These are phyloP conservation scores for Phaeolepiota aurea DNA, from an alignment of 768 basidiomycete genomes.

Conservation along the genomic window DNA sequence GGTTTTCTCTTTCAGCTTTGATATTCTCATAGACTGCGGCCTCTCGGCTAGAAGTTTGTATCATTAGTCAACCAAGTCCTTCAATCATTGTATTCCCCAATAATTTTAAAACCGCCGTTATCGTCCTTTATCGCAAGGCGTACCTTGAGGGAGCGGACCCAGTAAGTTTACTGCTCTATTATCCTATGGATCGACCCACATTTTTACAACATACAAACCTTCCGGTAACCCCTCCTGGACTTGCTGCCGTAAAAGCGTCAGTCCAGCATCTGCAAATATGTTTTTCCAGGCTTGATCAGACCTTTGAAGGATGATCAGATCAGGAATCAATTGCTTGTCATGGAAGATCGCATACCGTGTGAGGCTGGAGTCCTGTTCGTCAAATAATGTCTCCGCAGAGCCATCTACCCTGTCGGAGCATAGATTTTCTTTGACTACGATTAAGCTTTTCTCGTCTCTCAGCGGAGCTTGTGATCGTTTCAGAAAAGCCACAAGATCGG, in stretches of 20 bases:
- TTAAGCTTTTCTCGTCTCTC: constrained; percentile 43
- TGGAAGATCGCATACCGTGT: constrained; percentile 50
- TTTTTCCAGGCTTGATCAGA: constrained; percentile 79
- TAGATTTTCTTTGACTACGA: constrained; percentile 90
- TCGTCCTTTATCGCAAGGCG: constrained; percentile 45
- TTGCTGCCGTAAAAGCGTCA: constrained; percentile 64
- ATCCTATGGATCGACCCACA: no score
- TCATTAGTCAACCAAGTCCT: not conserved
- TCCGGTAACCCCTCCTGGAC: constrained; percentile 78
- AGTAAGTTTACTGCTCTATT: no score
- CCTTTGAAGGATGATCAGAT: constrained; percentile 27
- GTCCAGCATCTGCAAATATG: constrained; percentile 65
- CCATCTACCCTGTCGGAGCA: constrained; percentile 54
- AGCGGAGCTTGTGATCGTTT: constrained; percentile 53
- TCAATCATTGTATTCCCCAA: not conserved
- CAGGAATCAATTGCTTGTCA: not conserved
- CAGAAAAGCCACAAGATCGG: constrained; percentile 74
- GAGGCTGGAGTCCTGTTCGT: constrained; percentile 83
- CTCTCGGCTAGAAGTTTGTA: no score
- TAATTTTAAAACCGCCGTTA: no score
- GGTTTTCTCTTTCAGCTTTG: constrained; percentile 5
- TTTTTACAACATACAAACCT: constrained; percentile 80
- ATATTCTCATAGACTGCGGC: no score
- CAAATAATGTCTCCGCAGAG: constrained; percentile 50
- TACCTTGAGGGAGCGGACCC: constrained; percentile 48